Evolutionary conservation across 345 rosid genomes (phyloP).

Genomic region (Mercurialis annua): DNA sequence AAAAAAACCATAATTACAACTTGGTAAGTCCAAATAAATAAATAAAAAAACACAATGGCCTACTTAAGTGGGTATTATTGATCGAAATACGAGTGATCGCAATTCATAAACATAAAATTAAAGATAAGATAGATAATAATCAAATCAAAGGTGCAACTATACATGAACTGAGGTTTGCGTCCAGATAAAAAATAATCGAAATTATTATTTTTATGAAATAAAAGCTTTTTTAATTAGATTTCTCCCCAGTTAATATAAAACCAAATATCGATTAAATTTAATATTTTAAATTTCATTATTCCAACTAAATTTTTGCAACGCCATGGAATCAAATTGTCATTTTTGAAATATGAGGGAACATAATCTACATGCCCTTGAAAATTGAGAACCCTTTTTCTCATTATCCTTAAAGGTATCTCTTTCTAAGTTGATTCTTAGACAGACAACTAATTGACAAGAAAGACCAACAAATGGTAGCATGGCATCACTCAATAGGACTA

Average conservation of each 20-base stretch:
- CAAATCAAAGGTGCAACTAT: too few relatives aligned
- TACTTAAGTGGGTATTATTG: slow-evolving; percentile 11
- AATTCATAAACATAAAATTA: slow-evolving; percentile 18
- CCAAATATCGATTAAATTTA: too few relatives aligned
- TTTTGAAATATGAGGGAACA: slow-evolving; percentile 35
- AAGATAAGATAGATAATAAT: slow-evolving; percentile 24
- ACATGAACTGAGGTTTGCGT: too few relatives aligned
- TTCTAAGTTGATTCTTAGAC: slow-evolving; percentile 19
- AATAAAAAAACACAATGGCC: slow-evolving; percentile 13
- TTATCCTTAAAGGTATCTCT: slow-evolving; percentile 15
- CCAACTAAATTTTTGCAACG: too few relatives aligned
- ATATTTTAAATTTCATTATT: too few relatives aligned
- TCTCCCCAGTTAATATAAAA: too few relatives aligned
- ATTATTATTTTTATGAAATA: too few relatives aligned
- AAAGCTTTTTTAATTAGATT: too few relatives aligned
- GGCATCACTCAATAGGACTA: slow-evolving; percentile 7
- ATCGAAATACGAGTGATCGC: slow-evolving; percentile 21
- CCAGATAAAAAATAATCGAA: too few relatives aligned
- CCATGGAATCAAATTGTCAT: too few relatives aligned
- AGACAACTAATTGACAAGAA: slow-evolving; percentile 33
- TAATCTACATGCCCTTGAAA: slow-evolving; percentile 33
- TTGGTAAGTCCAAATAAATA: slow-evolving; percentile 4
- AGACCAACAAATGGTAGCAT: slow-evolving; percentile 15
- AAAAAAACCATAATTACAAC: slow-evolving; percentile 1
- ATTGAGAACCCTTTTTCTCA: slow-evolving; percentile 5